Evolutionary conservation across 2,329 filamentous ascomycete genomes (phyloP), one percentile per base, ranked within the genome.

Genomic region (Zasmidium citrigriseum): DNA sequence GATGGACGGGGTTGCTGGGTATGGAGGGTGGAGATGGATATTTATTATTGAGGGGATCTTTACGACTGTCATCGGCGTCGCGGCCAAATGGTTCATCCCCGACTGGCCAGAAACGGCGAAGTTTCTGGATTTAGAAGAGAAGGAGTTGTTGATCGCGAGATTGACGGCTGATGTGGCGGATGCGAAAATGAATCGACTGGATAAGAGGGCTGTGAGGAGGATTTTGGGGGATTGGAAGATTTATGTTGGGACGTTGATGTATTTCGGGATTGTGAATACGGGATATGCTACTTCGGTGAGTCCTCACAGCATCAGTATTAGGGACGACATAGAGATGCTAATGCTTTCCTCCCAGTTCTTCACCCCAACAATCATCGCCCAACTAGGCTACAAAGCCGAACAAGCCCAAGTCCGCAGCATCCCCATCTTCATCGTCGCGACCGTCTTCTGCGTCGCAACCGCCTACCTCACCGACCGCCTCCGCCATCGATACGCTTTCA

Each of bases 21-120:
- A 74, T 16, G 64, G 65, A 4, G 76, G 76, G 9, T 78, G 76
- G 76, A 60, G 48, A 23, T 86, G 82, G 81, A 86, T 87, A 64
- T 86, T 86, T 74, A 85, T 86, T 71, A 85, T 87, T 58, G 84
- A 86, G 68, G 84, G 84, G 0, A 69, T 85, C 45, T 66, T 85
- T 62, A 86, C 84, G 14, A 69, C 80, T n/a, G 55, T 82, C 46
- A 65, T 81, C 16, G 83, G 55, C 0, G 29, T 78, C 1, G 57
- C 72, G 2, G 80, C 82, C 1, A 82, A 82, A 0, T 75, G 82
- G 54, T 72, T 82, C 63, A 79, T 86, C 74, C 82, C 83, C 0
- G 77, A 76, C 4, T 76, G 69, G 14, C 83, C 83, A 0, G 68
- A 71, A 10, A 74, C 77, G 1, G 80, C 80, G 22, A 78, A 75